A percentile compares a stretch with the other conserved stretches of the same genome.
phyloP scores from a whole-genome alignment of 1,284 basidiomycete species.

The Ceraceosorus bombacis region DNA sequence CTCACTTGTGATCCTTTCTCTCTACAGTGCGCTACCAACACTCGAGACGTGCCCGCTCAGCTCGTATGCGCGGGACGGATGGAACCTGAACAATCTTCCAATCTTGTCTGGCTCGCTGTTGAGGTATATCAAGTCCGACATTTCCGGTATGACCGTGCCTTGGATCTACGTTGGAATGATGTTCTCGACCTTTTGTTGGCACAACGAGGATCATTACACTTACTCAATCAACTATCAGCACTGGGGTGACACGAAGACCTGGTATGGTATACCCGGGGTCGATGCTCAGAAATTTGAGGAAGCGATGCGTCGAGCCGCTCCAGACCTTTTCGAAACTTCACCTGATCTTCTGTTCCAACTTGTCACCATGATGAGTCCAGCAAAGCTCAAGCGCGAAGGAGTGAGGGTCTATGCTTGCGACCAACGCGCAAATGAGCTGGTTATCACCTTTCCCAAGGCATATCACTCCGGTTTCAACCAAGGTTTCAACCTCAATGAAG shows the following conservation, averaged over 20 bases:
- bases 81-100: constrained; percentile 97
- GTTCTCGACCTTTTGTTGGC: constrained; percentile 99
- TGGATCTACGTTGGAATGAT: constrained; percentile 99
- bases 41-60: constrained; percentile 83
- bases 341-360: constrained; percentile 95
- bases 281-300: constrained; percentile 94
- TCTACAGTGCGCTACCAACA: constrained; percentile 77
- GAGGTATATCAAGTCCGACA: constrained; percentile 91
- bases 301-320: constrained; percentile 88
- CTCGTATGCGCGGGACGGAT: constrained; percentile 79
- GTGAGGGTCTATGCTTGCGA: constrained; percentile 92
- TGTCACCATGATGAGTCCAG: constrained; percentile 95
- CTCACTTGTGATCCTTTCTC: constrained; percentile 7
- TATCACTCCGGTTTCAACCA: constrained; percentile 99
- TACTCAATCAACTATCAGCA: constrained; percentile 69
- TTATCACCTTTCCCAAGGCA: constrained; percentile 91
- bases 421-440: constrained; percentile 91
- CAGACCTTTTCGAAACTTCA: constrained; percentile 96
- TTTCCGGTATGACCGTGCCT: constrained; percentile 98
- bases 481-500: constrained; percentile 96
- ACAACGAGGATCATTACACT: constrained; percentile 99
- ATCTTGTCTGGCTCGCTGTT: constrained; percentile 78
- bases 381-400: constrained; percentile 72
- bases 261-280: constrained; percentile 93
- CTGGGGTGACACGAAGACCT: constrained; percentile 98